Evolutionary conservation across 2,329 filamentous ascomycete genomes (phyloP), one percentile per base, ranked within the genome.

Genomic region (Arthrobotrys conoides): DNA sequence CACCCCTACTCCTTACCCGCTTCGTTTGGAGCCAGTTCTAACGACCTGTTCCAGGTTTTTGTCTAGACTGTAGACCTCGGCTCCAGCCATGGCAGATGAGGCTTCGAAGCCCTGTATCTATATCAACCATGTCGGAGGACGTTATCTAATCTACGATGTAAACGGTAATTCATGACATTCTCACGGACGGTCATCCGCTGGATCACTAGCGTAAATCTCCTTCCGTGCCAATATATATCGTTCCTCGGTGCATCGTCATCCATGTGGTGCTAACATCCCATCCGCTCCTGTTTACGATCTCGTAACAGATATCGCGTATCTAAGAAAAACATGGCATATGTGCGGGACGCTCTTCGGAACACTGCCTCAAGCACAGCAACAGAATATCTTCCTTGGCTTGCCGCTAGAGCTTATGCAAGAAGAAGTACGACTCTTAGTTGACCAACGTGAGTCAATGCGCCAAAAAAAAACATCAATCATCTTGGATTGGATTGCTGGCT

Each of bases 371-470:
- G 91, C 93, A 72, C 94, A 94, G 5, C 95, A 96, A 82, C 96
- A 99, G 85, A 98, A 97, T 85, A 89, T 97, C 73, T 98, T 98
- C 83, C 89, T 95, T 75, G 93, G 94, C 55, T 86, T 98, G 63
- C 96, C 96, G 1, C 86, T 98, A 27, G 92, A 97, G 86, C 87
- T 99, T 53, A 93, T 96, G 86, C 91, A 93, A 0, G 96, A 98
- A 85, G 96, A 99, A 86, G 94, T 91, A 3, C 89, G 90, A 80
- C 86, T 96, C 68, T 88, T 99, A 30, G 90, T 97, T 75, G 91
- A 93, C 81, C 91, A 91, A 81, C 89, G 76, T 89, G 90, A 81
- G 95, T 90, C 91, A 84, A 88, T 97, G 81, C n/a, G 12, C 36
- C 14, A 48, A 30, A 55, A 9, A 51, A 27, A 57, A 36, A 5